Evolutionary conservation across 2,329 filamentous ascomycete species (phyloP).

Genomic region (Ceratocystis destructans): DNA sequence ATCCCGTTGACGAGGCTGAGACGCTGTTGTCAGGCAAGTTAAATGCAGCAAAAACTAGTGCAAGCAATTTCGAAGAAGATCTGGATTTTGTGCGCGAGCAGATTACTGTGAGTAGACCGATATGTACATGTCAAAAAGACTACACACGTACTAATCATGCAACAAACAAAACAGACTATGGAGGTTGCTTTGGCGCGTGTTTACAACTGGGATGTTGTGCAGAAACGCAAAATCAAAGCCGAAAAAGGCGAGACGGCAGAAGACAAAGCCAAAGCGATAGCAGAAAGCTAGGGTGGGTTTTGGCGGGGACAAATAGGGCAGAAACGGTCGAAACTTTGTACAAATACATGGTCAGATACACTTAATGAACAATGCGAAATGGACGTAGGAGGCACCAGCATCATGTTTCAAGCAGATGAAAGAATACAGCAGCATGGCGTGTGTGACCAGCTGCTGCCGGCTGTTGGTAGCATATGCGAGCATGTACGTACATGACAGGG

Average conservation of each 20-base stretch:
- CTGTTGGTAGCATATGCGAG: neutral
- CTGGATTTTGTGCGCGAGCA: constrained; percentile 90
- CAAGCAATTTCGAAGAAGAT: constrained; percentile 89
- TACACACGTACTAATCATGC: neutral
- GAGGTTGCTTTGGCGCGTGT: constrained; percentile 92
- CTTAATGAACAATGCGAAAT: neutral
- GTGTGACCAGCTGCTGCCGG: neutral
- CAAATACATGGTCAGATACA: constrained; percentile 2
- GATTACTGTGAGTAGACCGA: constrained; percentile 57
- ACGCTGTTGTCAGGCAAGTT: constrained; percentile 64
- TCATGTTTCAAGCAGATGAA: neutral
- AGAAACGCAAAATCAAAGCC: constrained; percentile 79
- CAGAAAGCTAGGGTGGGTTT: constrained; percentile 19
- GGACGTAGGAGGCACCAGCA: neutral
- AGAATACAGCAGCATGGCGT: neutral
- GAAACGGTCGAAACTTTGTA: neutral
- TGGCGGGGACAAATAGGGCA: too few relatives aligned
- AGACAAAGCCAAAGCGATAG: constrained; percentile 29
- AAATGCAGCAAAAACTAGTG: constrained; percentile 60
- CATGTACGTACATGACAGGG: too few relatives aligned
- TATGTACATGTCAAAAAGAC: neutral
- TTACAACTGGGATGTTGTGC: constrained; percentile 98
- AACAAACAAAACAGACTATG: constrained; percentile 50
- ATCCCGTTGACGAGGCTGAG: constrained; percentile 79
- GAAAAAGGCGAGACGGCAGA: constrained; percentile 40